Percentiles rank a stretch among this genome's conserved stretches.
These are phyloP conservation scores for Lasiodiplodia sp. DNA, from an alignment of 2,329 filamentous ascomycete species.

Conservation along the genomic window DNA sequence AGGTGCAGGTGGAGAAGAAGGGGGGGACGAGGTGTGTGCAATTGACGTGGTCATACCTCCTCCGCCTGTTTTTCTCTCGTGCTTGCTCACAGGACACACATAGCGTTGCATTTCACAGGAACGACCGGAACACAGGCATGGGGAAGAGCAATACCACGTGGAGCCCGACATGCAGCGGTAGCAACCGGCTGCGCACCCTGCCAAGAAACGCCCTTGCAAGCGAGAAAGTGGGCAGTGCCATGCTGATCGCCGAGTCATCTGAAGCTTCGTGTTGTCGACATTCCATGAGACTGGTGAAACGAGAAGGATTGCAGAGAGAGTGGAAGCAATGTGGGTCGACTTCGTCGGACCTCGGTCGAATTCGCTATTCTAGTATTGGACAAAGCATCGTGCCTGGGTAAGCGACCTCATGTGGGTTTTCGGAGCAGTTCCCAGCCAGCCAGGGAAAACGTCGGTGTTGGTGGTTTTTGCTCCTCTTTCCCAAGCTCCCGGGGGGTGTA, in stretches of 20 bases:
- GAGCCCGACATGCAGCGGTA: neutral
- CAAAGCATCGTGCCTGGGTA: neutral
- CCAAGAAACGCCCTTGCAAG: neutral
- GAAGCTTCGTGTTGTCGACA: neutral
- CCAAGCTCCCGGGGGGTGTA: neutral
- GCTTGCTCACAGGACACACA: neutral
- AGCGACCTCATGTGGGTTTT: neutral
- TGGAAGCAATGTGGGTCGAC: neutral
- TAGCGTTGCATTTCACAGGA: neutral
- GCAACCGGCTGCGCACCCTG: neutral
- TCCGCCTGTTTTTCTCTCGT: neutral
- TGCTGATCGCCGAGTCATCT: neutral
- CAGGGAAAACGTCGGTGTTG: neutral
- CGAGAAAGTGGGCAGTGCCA: neutral
- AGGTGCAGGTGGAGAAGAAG: neutral
- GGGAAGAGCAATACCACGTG: neutral
- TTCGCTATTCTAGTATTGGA: constrained; percentile 1
- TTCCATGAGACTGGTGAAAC: neutral
- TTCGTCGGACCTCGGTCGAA: neutral
- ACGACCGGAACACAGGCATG: neutral
- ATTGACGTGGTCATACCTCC: neutral
- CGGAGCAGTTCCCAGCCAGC: neutral
- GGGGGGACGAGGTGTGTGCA: neutral
- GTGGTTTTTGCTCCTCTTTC: neutral
- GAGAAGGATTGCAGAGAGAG: neutral